Percentiles rank a stretch among this genome's conserved stretches.
Conservation (phyloP, 176 grass and related monocot genomes). For the Zoysia pacifica region DNA sequence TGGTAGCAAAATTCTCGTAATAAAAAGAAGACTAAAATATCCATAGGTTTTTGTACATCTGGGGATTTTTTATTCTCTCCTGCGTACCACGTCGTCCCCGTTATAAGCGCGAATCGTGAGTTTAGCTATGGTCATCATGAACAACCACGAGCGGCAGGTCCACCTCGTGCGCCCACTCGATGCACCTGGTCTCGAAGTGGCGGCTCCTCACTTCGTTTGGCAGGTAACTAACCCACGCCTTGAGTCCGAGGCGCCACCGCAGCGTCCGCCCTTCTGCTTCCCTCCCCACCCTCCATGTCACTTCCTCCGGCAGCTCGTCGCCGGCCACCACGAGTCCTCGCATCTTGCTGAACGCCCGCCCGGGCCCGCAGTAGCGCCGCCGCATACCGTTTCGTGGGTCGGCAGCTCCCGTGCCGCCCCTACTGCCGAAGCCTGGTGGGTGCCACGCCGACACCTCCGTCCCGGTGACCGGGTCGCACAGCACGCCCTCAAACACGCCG, state of each 20-base stretch:
- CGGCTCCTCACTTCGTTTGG: constrained; percentile 73
- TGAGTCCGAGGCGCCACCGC: constrained; percentile 69
- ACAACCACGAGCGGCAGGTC: constrained; percentile 54
- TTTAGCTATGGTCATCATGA: constrained; percentile 3
- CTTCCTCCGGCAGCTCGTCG: constrained; percentile 68
- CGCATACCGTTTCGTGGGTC: constrained; percentile 69
- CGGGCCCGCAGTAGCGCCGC: constrained; percentile 47
- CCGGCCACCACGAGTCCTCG: constrained; percentile 70
- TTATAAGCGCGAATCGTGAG: no score
- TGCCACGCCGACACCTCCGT: constrained; percentile 73
- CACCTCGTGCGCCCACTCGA: constrained; percentile 84
- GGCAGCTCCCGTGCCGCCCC: not conserved
- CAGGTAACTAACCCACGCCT: constrained; percentile 75
- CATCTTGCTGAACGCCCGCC: constrained; percentile 79
- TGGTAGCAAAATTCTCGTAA: no score
- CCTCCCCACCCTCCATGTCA: constrained; percentile 84
- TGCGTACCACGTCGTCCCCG: no score
- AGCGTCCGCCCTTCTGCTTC: constrained; percentile 64
- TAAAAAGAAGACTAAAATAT: no score
- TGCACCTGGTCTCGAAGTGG: constrained; percentile 70
- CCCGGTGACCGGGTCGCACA: constrained; percentile 63
- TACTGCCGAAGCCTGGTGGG: not conserved
- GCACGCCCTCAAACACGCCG: constrained; percentile 75
- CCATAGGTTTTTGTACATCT: no score
- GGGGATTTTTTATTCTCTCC: no score